Evolutionary conservation across 108 stramenopile genomes (phyloP).

Genomic region (Hondaea fermentalgiana): DNA sequence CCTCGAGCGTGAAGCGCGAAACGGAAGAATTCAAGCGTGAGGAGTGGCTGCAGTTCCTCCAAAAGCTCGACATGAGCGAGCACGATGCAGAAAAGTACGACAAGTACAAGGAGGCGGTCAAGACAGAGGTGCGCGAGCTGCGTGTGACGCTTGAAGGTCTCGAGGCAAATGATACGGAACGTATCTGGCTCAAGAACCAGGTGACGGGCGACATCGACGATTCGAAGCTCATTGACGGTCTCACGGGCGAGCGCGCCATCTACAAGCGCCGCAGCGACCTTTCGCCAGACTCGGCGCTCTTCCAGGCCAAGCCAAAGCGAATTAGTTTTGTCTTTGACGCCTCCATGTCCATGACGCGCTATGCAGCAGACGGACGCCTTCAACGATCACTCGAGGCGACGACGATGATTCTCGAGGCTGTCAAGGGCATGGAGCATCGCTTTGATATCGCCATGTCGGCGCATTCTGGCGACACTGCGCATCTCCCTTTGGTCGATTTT

Average conservation of each 20-base stretch:
- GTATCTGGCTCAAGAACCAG: slow-evolving; percentile 67
- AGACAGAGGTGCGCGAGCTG: slow-evolving; percentile 52
- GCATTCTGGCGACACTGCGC: slow-evolving; percentile 53
- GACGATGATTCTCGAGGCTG: slow-evolving; percentile 68
- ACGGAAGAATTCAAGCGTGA: slow-evolving; percentile 60
- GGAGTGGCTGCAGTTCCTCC: slow-evolving; percentile 55
- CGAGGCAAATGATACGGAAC: slow-evolving; percentile 51
- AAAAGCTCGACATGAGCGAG: slow-evolving; percentile 67
- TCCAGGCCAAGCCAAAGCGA: not conserved
- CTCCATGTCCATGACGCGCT: slow-evolving; percentile 72
- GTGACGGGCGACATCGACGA: slow-evolving; percentile 72
- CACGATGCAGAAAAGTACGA: slow-evolving; percentile 65
- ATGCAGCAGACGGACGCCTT: slow-evolving; percentile 69
- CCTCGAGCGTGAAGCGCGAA: slow-evolving; percentile 49
- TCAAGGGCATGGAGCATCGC: slow-evolving; percentile 50
- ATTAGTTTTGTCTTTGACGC: slow-evolving; percentile 62
- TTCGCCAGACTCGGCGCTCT: slow-evolving; percentile 24
- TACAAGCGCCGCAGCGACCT: slow-evolving; percentile 64
- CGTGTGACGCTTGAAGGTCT: slow-evolving; percentile 50
- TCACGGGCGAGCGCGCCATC: slow-evolving; percentile 68
- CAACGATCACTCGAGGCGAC: slow-evolving; percentile 67
- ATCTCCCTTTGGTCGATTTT: not conserved
- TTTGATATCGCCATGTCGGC: slow-evolving; percentile 51
- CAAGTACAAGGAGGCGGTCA: slow-evolving; percentile 43
- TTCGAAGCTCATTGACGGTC: slow-evolving; percentile 61